Evolutionary conservation across 2,329 filamentous ascomycete genomes (phyloP), one percentile per base, ranked within the genome.

Genomic region (Exutisphaerella laricina): DNA sequence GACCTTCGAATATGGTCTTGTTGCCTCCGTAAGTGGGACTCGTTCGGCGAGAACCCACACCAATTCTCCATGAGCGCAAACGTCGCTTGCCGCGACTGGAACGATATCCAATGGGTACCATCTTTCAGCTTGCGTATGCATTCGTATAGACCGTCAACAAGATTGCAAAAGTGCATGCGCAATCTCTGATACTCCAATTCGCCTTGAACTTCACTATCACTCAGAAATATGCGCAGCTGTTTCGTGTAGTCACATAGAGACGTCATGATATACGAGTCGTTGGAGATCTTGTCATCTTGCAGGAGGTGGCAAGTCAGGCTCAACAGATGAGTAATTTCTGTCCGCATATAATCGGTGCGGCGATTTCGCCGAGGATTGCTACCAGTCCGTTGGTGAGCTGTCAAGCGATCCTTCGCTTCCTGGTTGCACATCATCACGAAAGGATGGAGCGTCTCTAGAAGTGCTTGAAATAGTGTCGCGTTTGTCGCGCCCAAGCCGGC

Each of bases 51-150:
- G 63, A 94, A 96, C 2, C 92, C 92, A 62, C 92, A 98, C 94
- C 94, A 98, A 53, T 97, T 90, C 66, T 98, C 92, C 89, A 98
- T 97, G 35, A 98, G 70, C 0, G 89, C 83, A 60, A 98, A 98
- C 0, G 90, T 85, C 4, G 92, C 96, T 62, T 96, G 95, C 29
- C 94, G 77, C 9, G 89, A 87, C 63, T 98, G 92, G 59, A 98
- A 98, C 0, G 92, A 89, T 79, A 98, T 92, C 90, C 92, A 98
- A 22, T 88, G 78, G 4, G 87, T 83, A 1, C 88, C 85, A 47
- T 96, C 87, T 48, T 81, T 82, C 0, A 88, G 88, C 39, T 82
- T 78, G 55, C 90, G 92, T 56, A 96, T 88, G 4, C 87, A 88
- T 55, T 94, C 87, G 53, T 95, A 98, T 0, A 98, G 71, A 46